phyloP scores from a whole-genome alignment of 2,329 filamentous ascomycete genomes.

The Blumeriella jaapii region DNA sequence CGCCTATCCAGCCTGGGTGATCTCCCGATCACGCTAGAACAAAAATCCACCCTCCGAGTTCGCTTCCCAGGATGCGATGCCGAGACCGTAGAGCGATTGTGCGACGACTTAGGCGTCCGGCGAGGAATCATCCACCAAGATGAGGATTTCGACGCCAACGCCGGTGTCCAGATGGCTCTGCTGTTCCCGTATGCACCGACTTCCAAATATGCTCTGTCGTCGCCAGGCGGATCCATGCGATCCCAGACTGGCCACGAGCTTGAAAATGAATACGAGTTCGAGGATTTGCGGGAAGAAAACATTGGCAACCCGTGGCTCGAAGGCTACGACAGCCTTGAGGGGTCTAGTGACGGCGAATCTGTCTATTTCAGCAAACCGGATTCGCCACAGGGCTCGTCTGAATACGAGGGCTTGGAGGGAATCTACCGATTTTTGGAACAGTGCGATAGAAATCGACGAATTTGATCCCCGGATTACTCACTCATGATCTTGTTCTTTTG shows the following conservation, averaged over 20 bases:
- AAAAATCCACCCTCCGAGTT: conserved; percentile 53
- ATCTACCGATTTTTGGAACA: conserved; percentile 56
- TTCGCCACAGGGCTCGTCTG: conserved; percentile 32
- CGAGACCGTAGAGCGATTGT: conserved; percentile 69
- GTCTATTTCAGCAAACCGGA: conserved; percentile 22
- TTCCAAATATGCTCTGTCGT: conserved; percentile 29
- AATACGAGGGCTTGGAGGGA: conserved; percentile 50
- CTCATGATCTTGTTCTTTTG: not conserved
- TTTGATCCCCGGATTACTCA: conserved; percentile 1
- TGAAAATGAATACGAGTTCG: conserved; percentile 10
- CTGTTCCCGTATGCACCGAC: conserved; percentile 78
- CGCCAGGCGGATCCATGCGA: conserved; percentile 30
- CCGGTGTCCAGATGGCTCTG: conserved; percentile 62
- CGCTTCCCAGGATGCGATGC: conserved; percentile 87
- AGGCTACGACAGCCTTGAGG: conserved; percentile 24
- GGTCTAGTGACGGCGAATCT: conserved; percentile 23
- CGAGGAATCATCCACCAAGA: conserved; percentile 74
- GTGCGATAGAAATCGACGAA: conserved; percentile 35
- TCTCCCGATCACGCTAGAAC: conserved; percentile 64
- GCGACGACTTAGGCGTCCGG: conserved; percentile 75
- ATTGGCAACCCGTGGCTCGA: conserved; percentile 25
- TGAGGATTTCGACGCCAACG: conserved; percentile 52
- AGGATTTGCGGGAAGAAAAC: conserved; percentile 17
- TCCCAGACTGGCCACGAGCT: conserved; percentile 30
- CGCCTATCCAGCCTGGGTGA: conserved; percentile 69